These are phyloP conservation scores for Phialemoniopsis sp. DNA, from an alignment of 2,329 filamentous ascomycete species.

Conservation along the genomic window DNA sequence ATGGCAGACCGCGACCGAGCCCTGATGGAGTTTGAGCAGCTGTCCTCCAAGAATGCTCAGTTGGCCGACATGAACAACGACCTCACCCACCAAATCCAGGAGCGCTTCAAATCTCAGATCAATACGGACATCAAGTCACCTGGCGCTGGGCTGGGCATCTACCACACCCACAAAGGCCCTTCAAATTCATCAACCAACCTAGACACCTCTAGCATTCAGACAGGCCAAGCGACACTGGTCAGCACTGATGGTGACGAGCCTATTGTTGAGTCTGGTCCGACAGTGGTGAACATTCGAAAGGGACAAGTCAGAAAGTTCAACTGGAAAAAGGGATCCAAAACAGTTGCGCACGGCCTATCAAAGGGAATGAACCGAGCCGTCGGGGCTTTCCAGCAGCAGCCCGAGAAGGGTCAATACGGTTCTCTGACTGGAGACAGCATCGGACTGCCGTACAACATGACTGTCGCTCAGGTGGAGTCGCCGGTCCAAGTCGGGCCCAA, in stretches of 20 bases:
- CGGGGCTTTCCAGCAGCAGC: slow-evolving; percentile 60
- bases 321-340: slow-evolving; percentile 96
- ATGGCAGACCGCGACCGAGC: slow-evolving; percentile 87
- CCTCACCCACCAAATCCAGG: slow-evolving; percentile 89
- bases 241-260: slow-evolving; percentile 63
- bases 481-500: slow-evolving; percentile 21
- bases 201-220: slow-evolving; percentile 49
- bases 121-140: slow-evolving; percentile 40
- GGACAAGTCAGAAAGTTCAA: slow-evolving; percentile 95
- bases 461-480: slow-evolving; percentile 49
- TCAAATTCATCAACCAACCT: slow-evolving; percentile 47
- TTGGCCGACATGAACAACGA: slow-evolving; percentile 94
- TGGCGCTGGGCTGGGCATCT: slow-evolving; percentile 52
- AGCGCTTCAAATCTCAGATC: slow-evolving; percentile 80
- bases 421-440: slow-evolving; percentile 59
- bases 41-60: slow-evolving; percentile 92
- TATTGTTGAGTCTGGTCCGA: slow-evolving; percentile 70
- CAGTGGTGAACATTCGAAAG: slow-evolving; percentile 92
- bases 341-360: slow-evolving; percentile 87
- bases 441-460: slow-evolving; percentile 69
- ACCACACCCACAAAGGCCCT: slow-evolving; percentile 38
- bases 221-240: slow-evolving; percentile 51
- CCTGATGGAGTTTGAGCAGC: slow-evolving; percentile 90
- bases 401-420: slow-evolving; percentile 45
- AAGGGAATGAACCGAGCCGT: slow-evolving; percentile 95